phyloP scores from a whole-genome alignment of 345 rosid species.

The Populus euphratica region DNA sequence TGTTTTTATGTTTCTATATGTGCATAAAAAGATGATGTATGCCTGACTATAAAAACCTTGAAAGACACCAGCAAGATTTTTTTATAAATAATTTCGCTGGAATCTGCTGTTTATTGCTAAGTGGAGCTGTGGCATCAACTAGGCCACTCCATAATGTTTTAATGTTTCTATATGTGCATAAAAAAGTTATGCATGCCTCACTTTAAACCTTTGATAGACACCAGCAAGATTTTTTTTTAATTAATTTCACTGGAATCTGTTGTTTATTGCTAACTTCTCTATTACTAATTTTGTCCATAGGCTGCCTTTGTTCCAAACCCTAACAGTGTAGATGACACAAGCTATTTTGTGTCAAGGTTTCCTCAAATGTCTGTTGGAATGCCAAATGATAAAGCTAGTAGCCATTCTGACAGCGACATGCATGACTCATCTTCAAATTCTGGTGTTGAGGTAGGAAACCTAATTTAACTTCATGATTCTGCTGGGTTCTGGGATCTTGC shows the following conservation, averaged over 20 bases:
- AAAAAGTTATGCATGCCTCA: background rate
- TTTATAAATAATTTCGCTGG: background rate
- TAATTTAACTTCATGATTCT: background rate
- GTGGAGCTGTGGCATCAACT: background rate
- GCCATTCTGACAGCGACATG: constrained; percentile 34
- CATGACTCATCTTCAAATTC: constrained; percentile 35
- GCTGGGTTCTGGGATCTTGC: background rate
- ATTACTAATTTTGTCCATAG: constrained; percentile 25
- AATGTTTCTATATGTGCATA: background rate
- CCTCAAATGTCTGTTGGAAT: constrained; percentile 33
- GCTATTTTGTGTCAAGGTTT: constrained; percentile 70
- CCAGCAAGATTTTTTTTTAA: too few species aligned
- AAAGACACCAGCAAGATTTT: too few species aligned
- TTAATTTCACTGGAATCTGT: background rate
- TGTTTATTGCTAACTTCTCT: background rate
- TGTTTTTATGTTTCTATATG: background rate
- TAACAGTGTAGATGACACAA: constrained; percentile 64
- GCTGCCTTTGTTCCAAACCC: constrained; percentile 76
- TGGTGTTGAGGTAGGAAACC: constrained; percentile 49
- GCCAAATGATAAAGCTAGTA: constrained; percentile 40
- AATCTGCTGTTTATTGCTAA: background rate
- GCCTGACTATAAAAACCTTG: too few species aligned
- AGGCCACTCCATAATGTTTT: background rate
- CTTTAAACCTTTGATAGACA: too few species aligned
- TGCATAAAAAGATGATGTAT: background rate